Evolutionary conservation across 805 yeast species (phyloP).

Genomic region (Isabelozyma heimii): DNA sequence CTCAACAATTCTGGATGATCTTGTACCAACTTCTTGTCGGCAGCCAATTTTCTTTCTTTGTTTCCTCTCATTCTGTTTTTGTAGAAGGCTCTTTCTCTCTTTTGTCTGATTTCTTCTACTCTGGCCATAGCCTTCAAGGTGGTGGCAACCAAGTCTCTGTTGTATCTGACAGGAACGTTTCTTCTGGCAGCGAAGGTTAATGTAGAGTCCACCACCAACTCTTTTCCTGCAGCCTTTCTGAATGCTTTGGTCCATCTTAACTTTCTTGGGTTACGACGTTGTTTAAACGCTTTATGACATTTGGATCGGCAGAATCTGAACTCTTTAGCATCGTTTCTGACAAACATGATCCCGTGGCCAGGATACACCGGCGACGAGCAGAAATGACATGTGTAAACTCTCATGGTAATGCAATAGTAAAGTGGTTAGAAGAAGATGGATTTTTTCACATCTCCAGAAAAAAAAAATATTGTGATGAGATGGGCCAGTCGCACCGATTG

Average conservation of each 20-base stretch:
- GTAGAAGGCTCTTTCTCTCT: conserved; percentile 97
- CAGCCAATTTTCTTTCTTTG: conserved; percentile 77
- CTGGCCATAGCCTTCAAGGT: conserved; percentile 94
- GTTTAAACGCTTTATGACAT: conserved; percentile 96
- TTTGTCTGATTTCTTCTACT: conserved; percentile 92
- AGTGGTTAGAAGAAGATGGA: not conserved
- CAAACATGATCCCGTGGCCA: conserved; percentile 91
- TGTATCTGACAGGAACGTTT: conserved; percentile 96
- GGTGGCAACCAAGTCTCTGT: conserved; percentile 91
- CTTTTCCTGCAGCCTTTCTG: conserved; percentile 98
- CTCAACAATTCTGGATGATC: conserved; percentile 84
- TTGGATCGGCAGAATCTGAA: conserved; percentile 96
- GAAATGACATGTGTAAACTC: conserved; percentile 90
- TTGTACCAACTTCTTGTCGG: conserved; percentile 87
- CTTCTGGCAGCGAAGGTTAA: conserved; percentile 96
- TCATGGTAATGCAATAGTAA: conserved; percentile 45
- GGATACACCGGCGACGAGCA: conserved; percentile 93
- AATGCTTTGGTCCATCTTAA: conserved; percentile 98
- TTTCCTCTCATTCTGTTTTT: conserved; percentile 99
- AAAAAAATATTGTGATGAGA: not conserved
- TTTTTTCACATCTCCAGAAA: not conserved
- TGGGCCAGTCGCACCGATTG: not conserved
- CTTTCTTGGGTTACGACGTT: conserved; percentile 97
- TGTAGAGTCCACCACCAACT: conserved; percentile 95
- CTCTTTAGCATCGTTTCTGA: conserved; percentile 96